Conservation (phyloP, 1,139 yeast genomes). For the Hanseniaspora uvarum region DNA sequence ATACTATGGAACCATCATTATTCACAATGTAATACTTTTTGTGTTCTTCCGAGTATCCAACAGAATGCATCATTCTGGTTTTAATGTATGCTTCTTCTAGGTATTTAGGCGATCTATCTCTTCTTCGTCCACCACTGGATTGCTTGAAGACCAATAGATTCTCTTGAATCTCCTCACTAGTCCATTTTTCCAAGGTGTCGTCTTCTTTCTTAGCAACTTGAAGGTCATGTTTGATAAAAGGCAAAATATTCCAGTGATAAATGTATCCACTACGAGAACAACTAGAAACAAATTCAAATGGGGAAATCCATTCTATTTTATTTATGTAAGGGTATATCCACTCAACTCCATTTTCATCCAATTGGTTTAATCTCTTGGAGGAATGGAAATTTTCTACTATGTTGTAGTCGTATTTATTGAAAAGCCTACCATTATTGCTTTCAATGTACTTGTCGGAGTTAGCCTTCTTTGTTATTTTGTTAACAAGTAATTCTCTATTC, state of each 20-base stretch:
- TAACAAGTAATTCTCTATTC: slow-evolving; percentile 12
- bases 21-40: neutral
- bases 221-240: slow-evolving; percentile 6
- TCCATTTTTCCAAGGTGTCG: neutral
- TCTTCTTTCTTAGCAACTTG: neutral
- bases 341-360: slow-evolving; percentile 17
- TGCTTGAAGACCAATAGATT: neutral
- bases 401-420: slow-evolving; percentile 3
- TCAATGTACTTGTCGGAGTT: neutral
- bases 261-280: slow-evolving; percentile 15
- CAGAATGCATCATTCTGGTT: neutral
- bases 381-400: slow-evolving; percentile 8
- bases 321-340: slow-evolving; percentile 15
- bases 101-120: slow-evolving; percentile 15
- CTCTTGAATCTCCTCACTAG: neutral
- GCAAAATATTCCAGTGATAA: slow-evolving; percentile 9
- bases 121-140: slow-evolving; percentile 13
- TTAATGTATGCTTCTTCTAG: slow-evolving; percentile 3
- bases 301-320: neutral
- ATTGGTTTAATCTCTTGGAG: slow-evolving; percentile 2
- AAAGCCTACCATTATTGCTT: neutral
- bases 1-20: slow-evolving; percentile 6
- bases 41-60: neutral
- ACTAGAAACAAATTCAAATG: neutral
- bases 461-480: neutral